Percentiles rank a stretch among this genome's conserved stretches.
phyloP scores from a whole-genome alignment of 495 filamentous ascomycete genomes.

The Xylaria intraflava region DNA sequence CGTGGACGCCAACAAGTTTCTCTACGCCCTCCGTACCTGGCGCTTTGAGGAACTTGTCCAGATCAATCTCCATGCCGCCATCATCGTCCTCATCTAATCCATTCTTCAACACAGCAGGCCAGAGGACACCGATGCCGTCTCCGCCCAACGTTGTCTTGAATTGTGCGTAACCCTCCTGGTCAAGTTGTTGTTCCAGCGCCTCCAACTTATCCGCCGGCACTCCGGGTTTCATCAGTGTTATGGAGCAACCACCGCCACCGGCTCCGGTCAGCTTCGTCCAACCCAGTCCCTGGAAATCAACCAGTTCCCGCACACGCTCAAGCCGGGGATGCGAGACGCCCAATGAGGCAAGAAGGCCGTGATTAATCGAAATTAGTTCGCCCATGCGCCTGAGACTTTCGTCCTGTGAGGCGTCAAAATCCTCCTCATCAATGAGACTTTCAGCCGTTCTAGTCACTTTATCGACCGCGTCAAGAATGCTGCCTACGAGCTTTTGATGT shows the following conservation, averaged over 20 bases:
- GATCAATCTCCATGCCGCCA: constrained; percentile 85
- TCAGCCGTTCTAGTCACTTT: constrained; percentile 69
- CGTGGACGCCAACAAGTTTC: constrained; percentile 60
- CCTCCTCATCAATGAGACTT: constrained; percentile 56
- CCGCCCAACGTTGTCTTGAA: constrained; percentile 86
- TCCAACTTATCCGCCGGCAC: constrained; percentile 43
- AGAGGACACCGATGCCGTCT: constrained; percentile 87
- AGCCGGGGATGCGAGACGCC: constrained; percentile 91
- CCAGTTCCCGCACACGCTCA: constrained; percentile 85
- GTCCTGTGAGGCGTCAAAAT: constrained; percentile 53
- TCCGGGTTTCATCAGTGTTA: constrained; percentile 72
- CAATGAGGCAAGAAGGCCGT: constrained; percentile 78
- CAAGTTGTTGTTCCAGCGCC: constrained; percentile 59
- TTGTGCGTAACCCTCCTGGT: constrained; percentile 68
- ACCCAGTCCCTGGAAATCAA: constrained; percentile 82
- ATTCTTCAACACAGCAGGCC: constrained; percentile 78
- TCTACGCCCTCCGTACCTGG: constrained; percentile 77
- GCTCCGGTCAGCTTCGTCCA: constrained; percentile 97
- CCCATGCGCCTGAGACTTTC: constrained; percentile 63
- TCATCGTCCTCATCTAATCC: constrained; percentile 59
- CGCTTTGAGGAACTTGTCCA: constrained; percentile 82
- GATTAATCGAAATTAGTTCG: constrained; percentile 85
- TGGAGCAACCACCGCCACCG: constrained; percentile 90
- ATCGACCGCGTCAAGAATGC: constrained; percentile 77
- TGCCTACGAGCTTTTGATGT: constrained; percentile 65